phyloP scores from a whole-genome alignment of 2,329 filamentous ascomycete species.

The Amesomyces nigricolor region DNA sequence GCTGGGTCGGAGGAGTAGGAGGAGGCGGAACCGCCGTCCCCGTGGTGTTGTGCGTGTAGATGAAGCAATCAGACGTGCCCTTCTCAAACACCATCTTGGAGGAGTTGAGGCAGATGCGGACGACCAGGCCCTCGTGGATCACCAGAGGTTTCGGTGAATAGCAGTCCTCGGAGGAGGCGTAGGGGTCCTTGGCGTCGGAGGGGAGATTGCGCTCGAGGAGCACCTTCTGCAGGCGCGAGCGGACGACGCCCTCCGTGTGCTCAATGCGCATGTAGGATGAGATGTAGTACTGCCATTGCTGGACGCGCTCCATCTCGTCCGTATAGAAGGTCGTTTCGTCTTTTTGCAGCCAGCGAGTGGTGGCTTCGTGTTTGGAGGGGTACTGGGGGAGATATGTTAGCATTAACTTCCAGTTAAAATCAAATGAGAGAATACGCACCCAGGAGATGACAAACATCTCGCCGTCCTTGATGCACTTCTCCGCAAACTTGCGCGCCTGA shows the following conservation, averaged over 20 bases:
- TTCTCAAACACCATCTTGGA: slow-evolving; percentile 75
- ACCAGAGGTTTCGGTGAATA: slow-evolving; percentile 55
- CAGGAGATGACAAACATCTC: slow-evolving; percentile 87
- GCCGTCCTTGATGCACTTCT: slow-evolving; percentile 87
- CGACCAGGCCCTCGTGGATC: slow-evolving; percentile 61
- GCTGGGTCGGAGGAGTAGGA: too few species aligned
- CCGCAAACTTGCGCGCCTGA: slow-evolving; percentile 82
- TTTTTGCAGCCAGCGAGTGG: slow-evolving; percentile 63
- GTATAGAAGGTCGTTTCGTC: slow-evolving; percentile 76
- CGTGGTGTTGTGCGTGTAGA: slow-evolving; percentile 66
- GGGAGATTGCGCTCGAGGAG: slow-evolving; percentile 69
- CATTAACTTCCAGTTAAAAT: slow-evolving; percentile 1
- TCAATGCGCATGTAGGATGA: slow-evolving; percentile 85
- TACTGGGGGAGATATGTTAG: slow-evolving; percentile 45
- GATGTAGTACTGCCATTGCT: slow-evolving; percentile 92
- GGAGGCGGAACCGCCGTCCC: slow-evolving; percentile 28
- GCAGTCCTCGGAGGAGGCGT: slow-evolving; percentile 53
- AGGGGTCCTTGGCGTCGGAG: slow-evolving; percentile 46
- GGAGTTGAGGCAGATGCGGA: slow-evolving; percentile 70
- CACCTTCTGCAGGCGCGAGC: slow-evolving; percentile 59
- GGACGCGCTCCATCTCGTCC: slow-evolving; percentile 77
- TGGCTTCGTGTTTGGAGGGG: slow-evolving; percentile 62
- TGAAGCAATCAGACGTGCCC: slow-evolving; percentile 62
- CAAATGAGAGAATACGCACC: slow-evolving; percentile 57
- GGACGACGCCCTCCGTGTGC: slow-evolving; percentile 72